phyloP scores from a whole-genome alignment of 2,329 filamentous ascomycete genomes.

The Alternaria sp. region DNA sequence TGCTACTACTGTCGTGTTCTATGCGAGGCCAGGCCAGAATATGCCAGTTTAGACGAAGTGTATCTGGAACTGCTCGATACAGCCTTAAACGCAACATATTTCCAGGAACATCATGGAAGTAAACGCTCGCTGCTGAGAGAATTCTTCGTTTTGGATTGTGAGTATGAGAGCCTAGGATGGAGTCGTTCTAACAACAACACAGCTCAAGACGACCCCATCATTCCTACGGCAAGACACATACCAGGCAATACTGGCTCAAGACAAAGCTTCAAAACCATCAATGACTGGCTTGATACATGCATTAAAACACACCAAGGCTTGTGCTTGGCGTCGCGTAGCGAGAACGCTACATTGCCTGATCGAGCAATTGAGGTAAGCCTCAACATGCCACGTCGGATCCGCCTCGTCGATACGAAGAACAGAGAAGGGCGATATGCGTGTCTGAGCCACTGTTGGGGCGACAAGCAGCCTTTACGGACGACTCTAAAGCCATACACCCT shows the following conservation, averaged over 20 bases:
- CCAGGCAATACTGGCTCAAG: background rate
- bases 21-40: no score
- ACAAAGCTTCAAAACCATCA: background rate
- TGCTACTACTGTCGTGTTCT: no score
- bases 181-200: no score
- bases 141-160: no score
- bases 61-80: background rate
- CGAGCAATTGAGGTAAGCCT: background rate
- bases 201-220: no score
- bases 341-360: background rate
- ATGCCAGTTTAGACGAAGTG: no score
- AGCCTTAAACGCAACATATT: background rate
- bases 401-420: background rate
- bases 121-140: no score
- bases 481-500: no score
- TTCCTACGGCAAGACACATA: background rate
- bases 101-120: background rate
- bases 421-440: background rate
- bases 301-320: background rate
- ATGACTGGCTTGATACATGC: background rate
- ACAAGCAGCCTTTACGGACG: background rate
- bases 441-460: conserved; percentile 1
- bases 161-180: no score
- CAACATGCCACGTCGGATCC: background rate
- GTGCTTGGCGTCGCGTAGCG: background rate